phyloP scores from a whole-genome alignment of 116 monocot species.

The Trichopus zeylanicus region DNA sequence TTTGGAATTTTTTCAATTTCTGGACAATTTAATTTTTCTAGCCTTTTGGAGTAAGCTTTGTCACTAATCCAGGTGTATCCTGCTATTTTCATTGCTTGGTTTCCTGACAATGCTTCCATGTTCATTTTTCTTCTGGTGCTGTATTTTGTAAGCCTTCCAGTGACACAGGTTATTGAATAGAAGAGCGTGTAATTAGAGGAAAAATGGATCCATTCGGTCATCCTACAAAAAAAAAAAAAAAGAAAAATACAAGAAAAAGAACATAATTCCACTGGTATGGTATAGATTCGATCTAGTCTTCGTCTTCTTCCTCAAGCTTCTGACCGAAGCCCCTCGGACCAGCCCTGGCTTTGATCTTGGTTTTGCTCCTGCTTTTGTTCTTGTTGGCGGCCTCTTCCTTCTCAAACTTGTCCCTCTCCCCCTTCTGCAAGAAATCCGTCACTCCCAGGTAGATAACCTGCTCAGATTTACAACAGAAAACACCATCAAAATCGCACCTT shows the following conservation, averaged over 20 bases:
- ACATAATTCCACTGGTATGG: neutral
- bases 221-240: too few relatives aligned
- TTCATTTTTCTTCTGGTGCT: too few relatives aligned
- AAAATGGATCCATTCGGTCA: too few relatives aligned
- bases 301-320: constrained; percentile 43
- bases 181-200: too few relatives aligned
- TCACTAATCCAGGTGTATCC: too few relatives aligned
- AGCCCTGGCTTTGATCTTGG: constrained; percentile 35
- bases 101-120: too few relatives aligned
- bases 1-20: too few relatives aligned
- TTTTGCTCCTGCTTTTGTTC: constrained; percentile 56
- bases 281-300: constrained; percentile 8
- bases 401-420: constrained; percentile 89
- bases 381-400: constrained; percentile 65
- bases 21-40: too few relatives aligned
- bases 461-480: neutral
- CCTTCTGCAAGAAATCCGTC: constrained; percentile 78
- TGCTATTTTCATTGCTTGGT: too few relatives aligned
- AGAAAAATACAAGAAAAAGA: neutral
- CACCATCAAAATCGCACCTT: neutral
- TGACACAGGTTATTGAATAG: too few relatives aligned
- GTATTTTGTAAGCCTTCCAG: too few relatives aligned
- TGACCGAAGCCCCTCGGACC: constrained; percentile 73
- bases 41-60: too few relatives aligned
- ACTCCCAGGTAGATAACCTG: constrained; percentile 81